These are phyloP conservation scores for Clitoria ternatea DNA, from an alignment of 306 rosid genomes.

Conservation along the genomic window DNA sequence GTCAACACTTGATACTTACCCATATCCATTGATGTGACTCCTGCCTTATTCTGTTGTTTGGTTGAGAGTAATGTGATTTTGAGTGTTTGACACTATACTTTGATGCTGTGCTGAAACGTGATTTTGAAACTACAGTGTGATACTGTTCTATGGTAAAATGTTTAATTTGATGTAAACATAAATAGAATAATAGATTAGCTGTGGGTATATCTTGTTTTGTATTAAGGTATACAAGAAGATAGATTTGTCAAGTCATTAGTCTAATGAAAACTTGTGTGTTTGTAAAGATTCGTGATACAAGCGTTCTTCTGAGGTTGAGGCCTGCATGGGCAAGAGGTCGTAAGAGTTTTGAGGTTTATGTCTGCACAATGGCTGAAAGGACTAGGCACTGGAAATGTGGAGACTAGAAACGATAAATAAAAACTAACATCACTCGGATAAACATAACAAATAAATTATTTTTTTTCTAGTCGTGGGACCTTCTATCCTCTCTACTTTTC, in stretches of 20 bases:
- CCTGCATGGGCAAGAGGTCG: constrained; percentile 99
- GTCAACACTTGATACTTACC: background rate
- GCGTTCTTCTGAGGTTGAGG: constrained; percentile 98
- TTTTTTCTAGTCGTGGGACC: no score
- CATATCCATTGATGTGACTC: background rate
- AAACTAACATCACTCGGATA: no score
- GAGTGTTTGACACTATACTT: background rate
- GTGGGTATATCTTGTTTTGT: background rate
- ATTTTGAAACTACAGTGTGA: no score
- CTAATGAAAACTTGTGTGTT: constrained; percentile 25
- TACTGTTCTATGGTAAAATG: no score
- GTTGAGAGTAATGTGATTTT: background rate
- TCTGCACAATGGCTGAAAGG: constrained; percentile 99
- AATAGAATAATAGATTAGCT: no score
- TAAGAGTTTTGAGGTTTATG: constrained; percentile 99
- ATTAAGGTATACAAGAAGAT: background rate
- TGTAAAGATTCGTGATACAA: constrained; percentile 91
- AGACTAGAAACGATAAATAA: no score
- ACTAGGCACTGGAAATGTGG: constrained; percentile 99
- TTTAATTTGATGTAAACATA: constrained; percentile 8
- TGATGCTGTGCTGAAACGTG: background rate
- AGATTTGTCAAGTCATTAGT: constrained; percentile 1
- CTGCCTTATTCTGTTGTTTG: constrained; percentile 6
- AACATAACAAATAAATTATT: no score
- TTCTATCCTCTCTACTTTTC: no score